Percentiles rank a stretch among this genome's conserved stretches.
Evolutionary conservation across 2,329 filamentous ascomycete species (phyloP).

Genomic region (Colletotrichum higginsianum): DNA sequence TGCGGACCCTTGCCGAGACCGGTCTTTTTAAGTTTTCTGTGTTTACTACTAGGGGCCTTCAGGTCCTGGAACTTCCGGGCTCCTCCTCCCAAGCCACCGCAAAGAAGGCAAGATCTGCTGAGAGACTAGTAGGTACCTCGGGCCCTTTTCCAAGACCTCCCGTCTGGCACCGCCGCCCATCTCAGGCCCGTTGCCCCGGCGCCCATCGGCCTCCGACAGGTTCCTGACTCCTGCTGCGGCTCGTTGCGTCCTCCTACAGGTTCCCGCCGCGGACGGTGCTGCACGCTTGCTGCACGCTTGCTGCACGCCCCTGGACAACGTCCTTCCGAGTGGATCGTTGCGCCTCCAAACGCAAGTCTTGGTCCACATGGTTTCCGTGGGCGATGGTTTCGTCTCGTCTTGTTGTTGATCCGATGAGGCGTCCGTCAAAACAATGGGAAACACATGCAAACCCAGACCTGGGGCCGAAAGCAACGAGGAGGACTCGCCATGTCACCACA

Average conservation of each 20-base stretch:
- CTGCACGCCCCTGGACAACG: conserved; percentile 43
- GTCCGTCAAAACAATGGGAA: conserved; percentile 37
- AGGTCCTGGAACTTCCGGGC: background rate
- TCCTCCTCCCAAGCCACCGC: background rate
- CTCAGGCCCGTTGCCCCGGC: conserved; percentile 38
- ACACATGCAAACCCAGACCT: conserved; percentile 32
- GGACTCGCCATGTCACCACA: background rate
- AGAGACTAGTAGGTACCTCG: conserved; percentile 11
- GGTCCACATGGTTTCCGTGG: conserved; percentile 41
- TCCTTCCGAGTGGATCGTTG: conserved; percentile 37
- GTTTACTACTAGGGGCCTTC: background rate
- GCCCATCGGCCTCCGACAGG: conserved; percentile 34
- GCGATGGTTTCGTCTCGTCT: conserved; percentile 41
- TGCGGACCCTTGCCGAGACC: conserved; percentile 35
- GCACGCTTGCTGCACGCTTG: conserved; percentile 42
- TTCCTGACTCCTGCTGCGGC: conserved; percentile 34
- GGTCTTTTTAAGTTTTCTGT: background rate
- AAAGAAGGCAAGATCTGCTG: conserved; percentile 16
- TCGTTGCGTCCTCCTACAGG: conserved; percentile 29
- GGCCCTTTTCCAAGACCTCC: conserved; percentile 27
- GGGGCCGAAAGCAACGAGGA: conserved; percentile 11
- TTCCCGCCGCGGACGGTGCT: conserved; percentile 17
- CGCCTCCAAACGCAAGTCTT: conserved; percentile 35
- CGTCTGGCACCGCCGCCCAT: conserved; percentile 34
- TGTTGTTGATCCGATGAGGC: conserved; percentile 38